Evolutionary conservation across 2,329 filamentous ascomycete genomes (phyloP).

Genomic region (Xenosphaeropsis pyriputrescens): DNA sequence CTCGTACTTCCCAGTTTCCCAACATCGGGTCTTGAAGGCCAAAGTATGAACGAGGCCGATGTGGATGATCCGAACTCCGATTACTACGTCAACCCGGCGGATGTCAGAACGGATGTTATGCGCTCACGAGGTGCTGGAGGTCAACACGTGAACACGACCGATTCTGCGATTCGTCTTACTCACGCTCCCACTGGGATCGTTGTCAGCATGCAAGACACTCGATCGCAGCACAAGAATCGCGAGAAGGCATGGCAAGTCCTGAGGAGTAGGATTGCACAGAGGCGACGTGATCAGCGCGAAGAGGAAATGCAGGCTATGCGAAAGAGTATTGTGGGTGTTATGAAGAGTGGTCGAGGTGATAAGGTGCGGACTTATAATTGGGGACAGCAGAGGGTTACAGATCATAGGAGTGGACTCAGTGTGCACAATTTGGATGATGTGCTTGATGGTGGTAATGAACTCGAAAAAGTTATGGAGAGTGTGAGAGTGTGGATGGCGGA

Average conservation of each 20-base stretch:
- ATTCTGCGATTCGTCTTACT: slow-evolving; percentile 86
- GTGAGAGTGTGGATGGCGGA: slow-evolving; percentile 53
- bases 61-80: slow-evolving; percentile 77
- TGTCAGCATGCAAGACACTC: slow-evolving; percentile 83
- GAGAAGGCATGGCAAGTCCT: slow-evolving; percentile 78
- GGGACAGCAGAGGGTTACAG: slow-evolving; percentile 55
- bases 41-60: slow-evolving; percentile 37
- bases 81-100: slow-evolving; percentile 75
- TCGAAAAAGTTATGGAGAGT: slow-evolving; percentile 54
- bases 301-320: slow-evolving; percentile 62
- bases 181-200: slow-evolving; percentile 77
- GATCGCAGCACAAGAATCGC: slow-evolving; percentile 82
- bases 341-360: slow-evolving; percentile 78
- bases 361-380: slow-evolving; percentile 76
- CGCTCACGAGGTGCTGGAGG: slow-evolving; percentile 82
- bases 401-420: slow-evolving; percentile 54
- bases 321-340: slow-evolving; percentile 63
- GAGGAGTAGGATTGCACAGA: slow-evolving; percentile 67
- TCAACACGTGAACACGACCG: slow-evolving; percentile 97
- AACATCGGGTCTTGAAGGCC: slow-evolving; percentile 29
- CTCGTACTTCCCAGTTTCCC: slow-evolving; percentile 83
- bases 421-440: slow-evolving; percentile 51
- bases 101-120: slow-evolving; percentile 82
- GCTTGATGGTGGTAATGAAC: slow-evolving; percentile 44
- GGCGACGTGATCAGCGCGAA: slow-evolving; percentile 68